These are phyloP conservation scores for Papiliotrema fonsecae DNA, from an alignment of 1,284 basidiomycete species.

Conservation along the genomic window DNA sequence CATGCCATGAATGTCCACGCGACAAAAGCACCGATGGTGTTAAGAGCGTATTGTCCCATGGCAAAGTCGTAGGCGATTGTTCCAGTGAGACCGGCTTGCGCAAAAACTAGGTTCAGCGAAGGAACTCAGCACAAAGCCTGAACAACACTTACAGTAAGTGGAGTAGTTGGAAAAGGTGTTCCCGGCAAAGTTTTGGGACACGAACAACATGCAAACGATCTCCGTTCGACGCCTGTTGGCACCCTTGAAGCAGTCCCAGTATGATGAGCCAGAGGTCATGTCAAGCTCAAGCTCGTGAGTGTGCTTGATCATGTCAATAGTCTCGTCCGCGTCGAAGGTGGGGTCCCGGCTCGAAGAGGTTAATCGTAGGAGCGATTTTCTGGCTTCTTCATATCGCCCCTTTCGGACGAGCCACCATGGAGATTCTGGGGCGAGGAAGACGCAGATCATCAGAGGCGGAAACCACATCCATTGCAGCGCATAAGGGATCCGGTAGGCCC, in stretches of 20 bases:
- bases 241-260: conserved; percentile 51
- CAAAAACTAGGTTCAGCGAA: no score
- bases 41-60: conserved; percentile 21
- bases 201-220: conserved; percentile 33
- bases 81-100: conserved; percentile 41
- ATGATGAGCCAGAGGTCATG: conserved; percentile 38
- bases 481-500: conserved; percentile 15
- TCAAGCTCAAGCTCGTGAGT: conserved; percentile 37
- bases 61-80: conserved; percentile 35
- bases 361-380: conserved; percentile 44
- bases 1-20: conserved; percentile 12
- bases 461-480: conserved; percentile 17
- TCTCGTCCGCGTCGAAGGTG: conserved; percentile 46
- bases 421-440: conserved; percentile 29
- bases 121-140: no score
- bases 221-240: conserved; percentile 42
- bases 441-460: not conserved
- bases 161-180: conserved; percentile 7
- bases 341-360: conserved; percentile 34
- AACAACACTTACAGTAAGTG: no score
- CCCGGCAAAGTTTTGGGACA: not conserved
- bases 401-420: conserved; percentile 41
- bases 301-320: conserved; percentile 48
- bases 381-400: conserved; percentile 50
- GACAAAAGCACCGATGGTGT: conserved; percentile 18